A percentile compares a stretch with the other conserved stretches of the same genome.
Evolutionary conservation across 768 basidiomycete genomes (phyloP).

Genomic region (Phylloporus sp.): DNA sequence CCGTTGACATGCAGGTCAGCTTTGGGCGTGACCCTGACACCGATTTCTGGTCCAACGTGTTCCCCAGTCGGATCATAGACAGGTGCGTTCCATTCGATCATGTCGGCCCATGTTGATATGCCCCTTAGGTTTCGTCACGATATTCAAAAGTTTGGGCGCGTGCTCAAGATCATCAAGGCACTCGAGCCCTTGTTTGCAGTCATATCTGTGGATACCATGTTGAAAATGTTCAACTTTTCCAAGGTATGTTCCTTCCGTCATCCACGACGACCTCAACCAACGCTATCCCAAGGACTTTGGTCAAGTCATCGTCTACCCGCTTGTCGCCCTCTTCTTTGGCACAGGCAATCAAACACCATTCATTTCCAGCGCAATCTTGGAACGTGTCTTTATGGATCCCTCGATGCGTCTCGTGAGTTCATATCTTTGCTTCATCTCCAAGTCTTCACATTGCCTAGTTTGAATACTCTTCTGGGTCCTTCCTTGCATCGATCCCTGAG

Average conservation of each 20-base stretch:
- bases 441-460: not conserved
- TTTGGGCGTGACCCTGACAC: not conserved
- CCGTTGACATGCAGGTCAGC: not conserved
- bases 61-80: not conserved
- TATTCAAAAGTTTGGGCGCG: not conserved
- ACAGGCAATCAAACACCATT: not conserved
- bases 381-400: not conserved
- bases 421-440: no score
- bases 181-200: not conserved
- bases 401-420: not conserved
- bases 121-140: not conserved
- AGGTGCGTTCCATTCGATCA: not conserved
- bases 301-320: not conserved
- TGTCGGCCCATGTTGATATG: not conserved
- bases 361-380: not conserved
- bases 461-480: conserved; percentile 5
- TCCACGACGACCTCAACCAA: not conserved
- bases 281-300: not conserved
- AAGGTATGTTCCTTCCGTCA: not conserved
- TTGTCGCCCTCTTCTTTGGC: conserved; percentile 5
- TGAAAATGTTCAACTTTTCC: not conserved
- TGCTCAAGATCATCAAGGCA: not conserved
- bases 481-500: conserved; percentile 10
- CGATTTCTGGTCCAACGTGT: not conserved
- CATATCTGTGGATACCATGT: not conserved